Percentiles rank a stretch among this genome's conserved stretches.
Evolutionary conservation across 345 rosid species (phyloP).

Genomic region (Gossypioides kirkii): DNA sequence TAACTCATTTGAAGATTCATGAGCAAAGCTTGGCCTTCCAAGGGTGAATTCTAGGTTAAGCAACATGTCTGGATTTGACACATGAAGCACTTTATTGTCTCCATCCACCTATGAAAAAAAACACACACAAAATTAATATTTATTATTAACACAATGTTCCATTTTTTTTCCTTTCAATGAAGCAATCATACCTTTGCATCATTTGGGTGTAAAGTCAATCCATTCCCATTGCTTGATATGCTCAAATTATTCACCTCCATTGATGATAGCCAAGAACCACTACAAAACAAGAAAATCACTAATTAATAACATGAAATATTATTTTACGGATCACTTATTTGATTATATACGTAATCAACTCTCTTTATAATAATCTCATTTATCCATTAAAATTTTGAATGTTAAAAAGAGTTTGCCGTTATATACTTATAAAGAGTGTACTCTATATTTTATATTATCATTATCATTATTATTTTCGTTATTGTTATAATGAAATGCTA

Average conservation of each 20-base stretch:
- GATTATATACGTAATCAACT: too few relatives aligned
- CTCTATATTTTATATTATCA: too few relatives aligned
- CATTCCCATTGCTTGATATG: constrained; percentile 28
- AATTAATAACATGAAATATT: too few relatives aligned
- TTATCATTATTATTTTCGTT: too few relatives aligned
- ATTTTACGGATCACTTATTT: too few relatives aligned
- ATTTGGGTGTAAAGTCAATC: constrained; percentile 30
- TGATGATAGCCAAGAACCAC: constrained; percentile 47
- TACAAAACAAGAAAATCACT: constrained; percentile 17
- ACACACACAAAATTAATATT: background rate
- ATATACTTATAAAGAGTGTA: too few relatives aligned
- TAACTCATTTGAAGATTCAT: constrained; percentile 50
- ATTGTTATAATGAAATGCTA: too few relatives aligned
- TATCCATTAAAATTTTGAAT: too few relatives aligned
- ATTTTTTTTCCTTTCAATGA: background rate
- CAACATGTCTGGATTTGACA: constrained; percentile 37
- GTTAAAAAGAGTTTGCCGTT: too few relatives aligned
- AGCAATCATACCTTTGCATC: constrained; percentile 30
- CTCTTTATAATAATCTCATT: too few relatives aligned
- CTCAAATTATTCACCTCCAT: constrained; percentile 34
- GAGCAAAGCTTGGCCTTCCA: constrained; percentile 56
- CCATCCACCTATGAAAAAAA: constrained; percentile 27
- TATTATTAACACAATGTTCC: background rate
- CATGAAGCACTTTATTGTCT: constrained; percentile 19
- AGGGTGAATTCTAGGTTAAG: constrained; percentile 83